Base-by-base conservation (phyloP, 768 basidiomycete genomes). In the Terana coerulea region DNA sequence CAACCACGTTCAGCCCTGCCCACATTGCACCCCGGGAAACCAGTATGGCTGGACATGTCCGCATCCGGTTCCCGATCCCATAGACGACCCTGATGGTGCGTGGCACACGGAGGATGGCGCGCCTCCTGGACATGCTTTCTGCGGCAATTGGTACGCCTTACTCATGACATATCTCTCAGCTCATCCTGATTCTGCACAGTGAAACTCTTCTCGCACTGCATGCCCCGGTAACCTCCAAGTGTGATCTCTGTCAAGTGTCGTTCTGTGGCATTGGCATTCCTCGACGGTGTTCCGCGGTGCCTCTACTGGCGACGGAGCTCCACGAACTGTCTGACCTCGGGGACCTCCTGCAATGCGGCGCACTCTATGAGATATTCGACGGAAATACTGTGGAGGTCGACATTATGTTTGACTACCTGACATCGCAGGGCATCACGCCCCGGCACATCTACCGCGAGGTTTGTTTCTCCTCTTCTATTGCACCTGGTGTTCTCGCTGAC, bases 201-300 rank as follows among this genome's bases (percentile, higher is more conserved):
- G 91, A 91, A 67, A 88, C 79, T 61, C 63, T 91, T 4, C 78
- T 91, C 22, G 87, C 88, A 24, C 67, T 85, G 3, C 73, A 69
- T 28, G 88, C 91, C 11, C 91, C 91, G 12, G 68, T 80, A 28
- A 89, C 90, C n/a, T 79, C 87, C 22, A 85, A 80, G 67, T 93
- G 91, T 61, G 90, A 91, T 63, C 77, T 92, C 55, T 93, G 91
- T 58, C 81, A 83, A 53, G 81, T 88, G 7, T 86, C 76, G 1
- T 92, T 92, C 66, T 93, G 91, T 61, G 91, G 91, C 9, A 81
- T 93, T 52, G 80, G 79, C 42, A 77, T 93, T 21, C 88, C 81
- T 50, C 79, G 78, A 14, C 82, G 91, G 42, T 93, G 91, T 64
- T 63, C 75, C 41, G 86, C 89, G 1, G 66, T 76, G 15, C 71